Evolutionary conservation across 768 basidiomycete species (phyloP), one percentile per base, ranked within the genome.

Genomic region (Serendipita sp.): DNA sequence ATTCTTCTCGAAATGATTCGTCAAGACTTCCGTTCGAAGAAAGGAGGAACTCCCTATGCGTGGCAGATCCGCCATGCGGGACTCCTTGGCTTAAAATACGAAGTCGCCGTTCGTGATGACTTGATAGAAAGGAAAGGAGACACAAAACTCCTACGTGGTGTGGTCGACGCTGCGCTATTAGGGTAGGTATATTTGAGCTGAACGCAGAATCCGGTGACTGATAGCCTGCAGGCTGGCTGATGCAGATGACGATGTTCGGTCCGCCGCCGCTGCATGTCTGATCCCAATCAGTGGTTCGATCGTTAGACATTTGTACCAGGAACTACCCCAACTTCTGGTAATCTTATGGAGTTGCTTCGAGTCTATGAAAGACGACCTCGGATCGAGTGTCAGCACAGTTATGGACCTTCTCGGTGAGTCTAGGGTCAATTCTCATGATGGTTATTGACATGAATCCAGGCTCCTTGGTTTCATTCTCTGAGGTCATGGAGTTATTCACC

Each of bases 21-120:
- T 67, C 96, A 97, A 75, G 84, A 89, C 66, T 89, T 89, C 72
- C 66, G 75, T 24, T 46, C 58, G 30, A 56, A 54, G 56, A 77
- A 73, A 66, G 68, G 71, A 41, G 70, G 69, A 35, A 30, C 18
- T 30, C 24, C 24, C 28, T 60, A 94, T 73, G 81, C 92, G 4
- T 99, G 96, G 96, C 92, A 98, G 74, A 88, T 99, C 60, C 81
- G 95, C 64, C 96, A 99, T 77, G 94, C 96, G n/a, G 96, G 96
- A 34, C 76, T 99, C 66, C 80, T 98, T 7, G 96, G 96, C 1
- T 85, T 99, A 73, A 97, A 97, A 77, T 98, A 98, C 73, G 91
- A 97, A 73, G 93, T 98, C 44, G 96, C 95, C 13, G 96, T 98
- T 16, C 78, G 92, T 68, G 83, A 80, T 64, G 92, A 96, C 72